Evolutionary conservation across 2,329 filamentous ascomycete species (phyloP).

Genomic region (Monosporascus sp.): DNA sequence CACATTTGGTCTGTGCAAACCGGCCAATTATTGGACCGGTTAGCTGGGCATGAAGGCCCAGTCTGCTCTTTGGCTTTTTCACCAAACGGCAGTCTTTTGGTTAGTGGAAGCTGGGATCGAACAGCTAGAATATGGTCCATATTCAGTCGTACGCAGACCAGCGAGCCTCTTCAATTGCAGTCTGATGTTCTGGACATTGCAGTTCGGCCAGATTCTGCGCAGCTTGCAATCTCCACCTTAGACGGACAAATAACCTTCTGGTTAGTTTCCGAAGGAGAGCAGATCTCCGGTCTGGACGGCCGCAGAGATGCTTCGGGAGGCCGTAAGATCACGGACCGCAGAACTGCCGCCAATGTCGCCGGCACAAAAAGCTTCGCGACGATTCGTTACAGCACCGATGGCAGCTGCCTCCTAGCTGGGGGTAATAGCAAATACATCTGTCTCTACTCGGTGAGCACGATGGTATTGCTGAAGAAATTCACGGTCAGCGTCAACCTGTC

Average conservation of each 20-base stretch:
- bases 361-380: constrained; percentile 87
- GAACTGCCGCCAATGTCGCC: constrained; percentile 84
- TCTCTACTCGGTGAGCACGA: constrained; percentile 88
- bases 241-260: constrained; percentile 95
- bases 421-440: constrained; percentile 99
- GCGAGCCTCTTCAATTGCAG: constrained; percentile 86
- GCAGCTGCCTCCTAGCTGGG: constrained; percentile 80
- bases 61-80: constrained; percentile 85
- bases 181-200: constrained; percentile 84
- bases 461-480: constrained; percentile 88
- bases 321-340: constrained; percentile 78
- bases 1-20: constrained; percentile 99
- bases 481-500: constrained; percentile 96
- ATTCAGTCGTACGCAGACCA: constrained; percentile 89
- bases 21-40: constrained; percentile 83
- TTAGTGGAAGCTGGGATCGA: constrained; percentile 94
- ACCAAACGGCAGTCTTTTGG: constrained; percentile 74
- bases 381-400: constrained; percentile 87
- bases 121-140: constrained; percentile 96
- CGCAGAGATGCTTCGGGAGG: constrained; percentile 90
- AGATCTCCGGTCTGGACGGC: constrained; percentile 81
- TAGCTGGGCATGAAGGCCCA: constrained; percentile 90
- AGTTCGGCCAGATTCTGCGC: constrained; percentile 82
- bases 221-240: constrained; percentile 85
- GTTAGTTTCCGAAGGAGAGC: constrained; percentile 81